A percentile compares a stretch with the other conserved stretches of the same genome.
Evolutionary conservation across 257 asterid genomes (phyloP).

Genomic region (Gentiana dahurica): DNA sequence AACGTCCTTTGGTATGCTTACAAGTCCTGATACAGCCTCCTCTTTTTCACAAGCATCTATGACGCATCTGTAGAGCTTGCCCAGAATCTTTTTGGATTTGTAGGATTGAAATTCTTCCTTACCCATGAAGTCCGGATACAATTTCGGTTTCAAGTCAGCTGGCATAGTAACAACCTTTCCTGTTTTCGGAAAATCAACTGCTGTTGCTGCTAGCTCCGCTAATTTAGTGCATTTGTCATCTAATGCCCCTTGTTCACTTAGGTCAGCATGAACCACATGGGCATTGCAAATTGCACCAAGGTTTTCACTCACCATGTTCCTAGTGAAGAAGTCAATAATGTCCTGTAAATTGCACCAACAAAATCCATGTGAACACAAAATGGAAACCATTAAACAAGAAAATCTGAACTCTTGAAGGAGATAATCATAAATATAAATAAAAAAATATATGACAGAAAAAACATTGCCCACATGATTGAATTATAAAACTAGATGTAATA

Average conservation of each 20-base stretch:
- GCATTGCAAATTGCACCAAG: constrained; percentile 90
- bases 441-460: no score
- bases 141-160: constrained; percentile 42
- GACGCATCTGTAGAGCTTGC: constrained; percentile 65
- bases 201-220: constrained; percentile 92
- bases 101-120: constrained; percentile 64
- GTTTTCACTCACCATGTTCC: constrained; percentile 74
- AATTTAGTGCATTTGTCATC: constrained; percentile 75
- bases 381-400: no score
- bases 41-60: constrained; percentile 36
- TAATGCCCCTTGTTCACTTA: constrained; percentile 66
- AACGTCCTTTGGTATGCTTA: constrained; percentile 16
- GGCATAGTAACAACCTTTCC: constrained; percentile 72
- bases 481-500: no score
- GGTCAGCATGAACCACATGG: constrained; percentile 94
- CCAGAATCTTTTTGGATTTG: constrained; percentile 48
- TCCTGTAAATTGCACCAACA: constrained; percentile 35
- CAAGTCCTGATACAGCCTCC: constrained; percentile 17
- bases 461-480: no score
- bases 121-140: constrained; percentile 91
- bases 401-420: no score
- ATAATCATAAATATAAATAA: no score
- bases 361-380: not conserved
- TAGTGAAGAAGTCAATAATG: constrained; percentile 57
- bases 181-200: constrained; percentile 92